These are phyloP conservation scores for Termitomyces sp. DNA, from an alignment of 1,284 basidiomycete genomes.

Conservation along the genomic window DNA sequence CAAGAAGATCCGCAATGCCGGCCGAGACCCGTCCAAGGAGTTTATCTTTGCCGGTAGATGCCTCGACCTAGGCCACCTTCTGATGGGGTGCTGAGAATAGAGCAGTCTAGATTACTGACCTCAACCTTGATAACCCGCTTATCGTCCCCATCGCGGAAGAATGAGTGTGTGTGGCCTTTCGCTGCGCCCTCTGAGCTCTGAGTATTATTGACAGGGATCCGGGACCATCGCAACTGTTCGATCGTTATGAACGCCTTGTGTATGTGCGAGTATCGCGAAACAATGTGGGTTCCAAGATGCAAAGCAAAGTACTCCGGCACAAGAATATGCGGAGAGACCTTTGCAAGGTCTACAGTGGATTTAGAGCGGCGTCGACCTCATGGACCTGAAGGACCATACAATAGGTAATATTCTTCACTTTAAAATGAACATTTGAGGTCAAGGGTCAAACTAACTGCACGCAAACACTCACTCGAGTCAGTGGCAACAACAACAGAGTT, in stretches of 20 bases:
- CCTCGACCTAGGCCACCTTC: slow-evolving; percentile 47
- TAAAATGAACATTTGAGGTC: not conserved
- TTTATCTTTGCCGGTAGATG: slow-evolving; percentile 50
- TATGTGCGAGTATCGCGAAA: slow-evolving; percentile 80
- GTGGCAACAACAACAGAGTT: slow-evolving; percentile 85
- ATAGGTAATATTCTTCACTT: slow-evolving; percentile 92
- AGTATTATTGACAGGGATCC: slow-evolving; percentile 53
- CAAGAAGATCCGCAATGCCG: slow-evolving; percentile 76
- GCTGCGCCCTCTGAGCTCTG: slow-evolving; percentile 25
- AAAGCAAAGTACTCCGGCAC: slow-evolving; percentile 83
- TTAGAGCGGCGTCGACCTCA: not conserved
- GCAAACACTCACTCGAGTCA: slow-evolving; percentile 61
- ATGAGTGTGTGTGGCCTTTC: slow-evolving; percentile 73
- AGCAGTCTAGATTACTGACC: slow-evolving; percentile 32
- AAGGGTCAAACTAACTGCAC: not conserved
- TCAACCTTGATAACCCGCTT: slow-evolving; percentile 69
- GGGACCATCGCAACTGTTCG: slow-evolving; percentile 81
- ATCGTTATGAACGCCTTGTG: slow-evolving; percentile 73
- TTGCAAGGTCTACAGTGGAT: slow-evolving; percentile 66
- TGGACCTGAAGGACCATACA: slow-evolving; percentile 39
- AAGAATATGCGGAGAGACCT: slow-evolving; percentile 81
- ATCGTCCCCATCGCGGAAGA: slow-evolving; percentile 87
- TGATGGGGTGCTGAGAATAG: slow-evolving; percentile 2
- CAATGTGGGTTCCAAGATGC: slow-evolving; percentile 81
- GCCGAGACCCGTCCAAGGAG: slow-evolving; percentile 58